These are phyloP conservation scores for Beauveria varroae DNA, from an alignment of 2,329 filamentous ascomycete genomes.

Conservation along the genomic window DNA sequence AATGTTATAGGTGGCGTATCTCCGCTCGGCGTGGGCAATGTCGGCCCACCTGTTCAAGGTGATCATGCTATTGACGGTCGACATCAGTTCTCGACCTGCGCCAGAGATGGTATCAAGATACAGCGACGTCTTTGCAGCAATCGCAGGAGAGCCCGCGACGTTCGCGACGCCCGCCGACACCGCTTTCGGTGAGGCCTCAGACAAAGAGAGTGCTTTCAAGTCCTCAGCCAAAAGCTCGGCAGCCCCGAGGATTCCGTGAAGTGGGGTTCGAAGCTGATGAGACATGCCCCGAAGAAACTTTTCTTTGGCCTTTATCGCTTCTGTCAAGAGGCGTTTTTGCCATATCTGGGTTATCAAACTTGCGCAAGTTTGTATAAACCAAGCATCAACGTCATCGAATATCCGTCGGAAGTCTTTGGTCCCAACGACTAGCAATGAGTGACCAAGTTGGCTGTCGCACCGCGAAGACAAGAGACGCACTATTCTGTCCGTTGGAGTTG, in stretches of 20 bases:
- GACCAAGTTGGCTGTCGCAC: constrained; percentile 24
- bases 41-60: constrained; percentile 32
- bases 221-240: constrained; percentile 35
- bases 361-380: constrained; percentile 36
- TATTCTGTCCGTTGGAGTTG: constrained; percentile 19
- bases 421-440: constrained; percentile 29
- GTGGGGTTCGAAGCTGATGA: constrained; percentile 39
- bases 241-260: constrained; percentile 36
- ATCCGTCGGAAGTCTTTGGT: constrained; percentile 34
- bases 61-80: constrained; percentile 33
- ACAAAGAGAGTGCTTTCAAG: constrained; percentile 19
- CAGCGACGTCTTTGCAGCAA: constrained; percentile 11
- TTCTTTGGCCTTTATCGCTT: constrained; percentile 36
- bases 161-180: not conserved
- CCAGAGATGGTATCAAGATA: constrained; percentile 16
- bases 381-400: constrained; percentile 39
- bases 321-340: constrained; percentile 29
- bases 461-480: constrained; percentile 30
- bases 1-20: constrained; percentile 19
- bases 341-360: constrained; percentile 28
- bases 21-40: constrained; percentile 21
- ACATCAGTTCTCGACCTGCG: not conserved
- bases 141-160: not conserved
- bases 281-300: constrained; percentile 37
- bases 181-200: not conserved